Conservation (phyloP, 192 early-diverging fungal genomes). For the Funneliformis mosseae region DNA sequence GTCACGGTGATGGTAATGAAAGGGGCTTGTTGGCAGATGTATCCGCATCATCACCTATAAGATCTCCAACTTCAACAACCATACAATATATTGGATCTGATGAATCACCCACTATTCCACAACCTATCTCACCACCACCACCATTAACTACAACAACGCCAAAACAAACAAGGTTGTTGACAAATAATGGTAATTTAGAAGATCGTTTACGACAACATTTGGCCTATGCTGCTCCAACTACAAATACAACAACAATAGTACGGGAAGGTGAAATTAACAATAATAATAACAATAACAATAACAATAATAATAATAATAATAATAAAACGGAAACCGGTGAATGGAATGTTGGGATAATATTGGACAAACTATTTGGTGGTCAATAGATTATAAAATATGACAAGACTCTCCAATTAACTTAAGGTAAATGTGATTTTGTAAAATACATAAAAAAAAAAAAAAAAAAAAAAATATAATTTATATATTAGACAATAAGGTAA, state of each 20-base stretch:
- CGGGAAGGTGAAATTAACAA: background rate
- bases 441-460: too few species aligned
- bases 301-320: background rate
- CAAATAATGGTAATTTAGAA: conserved; percentile 17
- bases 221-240: background rate
- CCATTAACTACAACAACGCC: conserved; percentile 12
- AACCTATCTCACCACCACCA: conserved; percentile 7
- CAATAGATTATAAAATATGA: background rate
- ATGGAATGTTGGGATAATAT: background rate
- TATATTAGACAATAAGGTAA: too few species aligned
- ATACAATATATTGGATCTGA: conserved; percentile 2
- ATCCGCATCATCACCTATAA: conserved; percentile 17
- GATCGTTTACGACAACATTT: conserved; percentile 30
- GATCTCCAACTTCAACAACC: conserved; percentile 22
- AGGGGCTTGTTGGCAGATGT: background rate
- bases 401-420: background rate
- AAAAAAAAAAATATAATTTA: too few species aligned
- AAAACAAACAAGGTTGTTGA: background rate
- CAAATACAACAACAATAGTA: background rate
- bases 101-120: background rate
- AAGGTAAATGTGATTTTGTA: too few species aligned
- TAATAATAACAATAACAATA: background rate
- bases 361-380: background rate
- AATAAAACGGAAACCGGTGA: background rate
- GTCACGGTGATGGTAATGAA: background rate